A percentile compares a stretch with the other conserved stretches of the same genome.
These are phyloP conservation scores for Aureobasidium pullulans DNA, from an alignment of 2,329 filamentous ascomycete species.

Conservation along the genomic window DNA sequence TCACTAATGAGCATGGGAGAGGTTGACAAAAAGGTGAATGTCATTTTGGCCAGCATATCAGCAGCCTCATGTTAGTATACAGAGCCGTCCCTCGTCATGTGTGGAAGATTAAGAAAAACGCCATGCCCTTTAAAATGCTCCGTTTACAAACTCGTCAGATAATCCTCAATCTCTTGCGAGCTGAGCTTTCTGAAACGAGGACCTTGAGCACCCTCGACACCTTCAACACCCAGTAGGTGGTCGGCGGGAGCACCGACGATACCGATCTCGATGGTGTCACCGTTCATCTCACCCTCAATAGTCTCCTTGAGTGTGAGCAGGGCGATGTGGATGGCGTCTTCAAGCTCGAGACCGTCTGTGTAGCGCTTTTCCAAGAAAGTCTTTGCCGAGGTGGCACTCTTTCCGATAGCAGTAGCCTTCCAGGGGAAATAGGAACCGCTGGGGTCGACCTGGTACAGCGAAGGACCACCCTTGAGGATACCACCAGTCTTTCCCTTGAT, in stretches of 20 bases:
- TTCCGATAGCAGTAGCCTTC: slow-evolving; percentile 98
- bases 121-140: background rate
- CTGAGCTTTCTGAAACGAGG: slow-evolving; percentile 90
- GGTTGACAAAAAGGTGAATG: background rate
- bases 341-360: slow-evolving; percentile 90
- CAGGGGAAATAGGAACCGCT: slow-evolving; percentile 98
- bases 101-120: slow-evolving; percentile 1
- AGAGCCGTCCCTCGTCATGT: slow-evolving; percentile 11
- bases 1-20: background rate
- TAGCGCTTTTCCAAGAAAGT: slow-evolving; percentile 99
- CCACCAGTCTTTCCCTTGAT: slow-evolving; percentile 82
- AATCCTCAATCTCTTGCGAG: slow-evolving; percentile 98
- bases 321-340: slow-evolving; percentile 97
- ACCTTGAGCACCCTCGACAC: slow-evolving; percentile 74
- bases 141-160: slow-evolving; percentile 85
- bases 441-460: slow-evolving; percentile 98
- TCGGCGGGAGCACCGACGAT: slow-evolving; percentile 94
- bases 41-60: slow-evolving; percentile 4
- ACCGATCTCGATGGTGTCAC: slow-evolving; percentile 95
- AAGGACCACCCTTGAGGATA: slow-evolving; percentile 90
- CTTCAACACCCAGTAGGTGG: slow-evolving; percentile 84
- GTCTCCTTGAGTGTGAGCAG: slow-evolving; percentile 97
- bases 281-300: slow-evolving; percentile 98
- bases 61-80: slow-evolving; percentile 6
- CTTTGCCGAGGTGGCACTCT: slow-evolving; percentile 96